These are phyloP conservation scores for Elongisporangium prolatum DNA, from an alignment of 352 stramenopile genomes.

Conservation along the genomic window DNA sequence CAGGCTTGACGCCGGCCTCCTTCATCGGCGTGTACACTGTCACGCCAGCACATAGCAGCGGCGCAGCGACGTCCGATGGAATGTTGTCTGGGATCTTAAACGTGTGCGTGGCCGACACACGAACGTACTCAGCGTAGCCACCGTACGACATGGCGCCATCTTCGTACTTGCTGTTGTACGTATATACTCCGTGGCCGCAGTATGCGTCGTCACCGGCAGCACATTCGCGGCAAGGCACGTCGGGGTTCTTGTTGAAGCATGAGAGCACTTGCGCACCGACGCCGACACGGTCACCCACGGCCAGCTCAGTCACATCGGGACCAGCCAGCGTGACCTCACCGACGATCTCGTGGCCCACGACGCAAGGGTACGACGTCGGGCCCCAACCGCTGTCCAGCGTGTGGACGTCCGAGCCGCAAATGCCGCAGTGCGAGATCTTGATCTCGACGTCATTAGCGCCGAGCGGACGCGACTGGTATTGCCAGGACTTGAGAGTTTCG, in stretches of 20 bases:
- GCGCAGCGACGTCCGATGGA: slow-evolving; percentile 40
- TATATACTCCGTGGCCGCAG: slow-evolving; percentile 39
- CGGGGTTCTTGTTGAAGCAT: slow-evolving; percentile 54
- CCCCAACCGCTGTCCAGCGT: slow-evolving; percentile 45
- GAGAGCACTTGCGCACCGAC: slow-evolving; percentile 73
- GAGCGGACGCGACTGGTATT: slow-evolving; percentile 41
- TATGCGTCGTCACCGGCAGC: slow-evolving; percentile 47
- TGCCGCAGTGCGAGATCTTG: slow-evolving; percentile 57
- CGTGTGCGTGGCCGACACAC: slow-evolving; percentile 52
- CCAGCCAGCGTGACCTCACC: slow-evolving; percentile 34
- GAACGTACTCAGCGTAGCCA: slow-evolving; percentile 72
- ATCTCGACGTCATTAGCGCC: slow-evolving; percentile 47
- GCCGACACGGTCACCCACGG: slow-evolving; percentile 70
- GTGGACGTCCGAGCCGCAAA: slow-evolving; percentile 57
- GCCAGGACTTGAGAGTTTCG: slow-evolving; percentile 25
- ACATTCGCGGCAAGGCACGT: slow-evolving; percentile 53
- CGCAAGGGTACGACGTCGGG: slow-evolving; percentile 29
- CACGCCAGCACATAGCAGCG: slow-evolving; percentile 82
- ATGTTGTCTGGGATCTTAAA: slow-evolving; percentile 75
- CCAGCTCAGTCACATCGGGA: slow-evolving; percentile 44
- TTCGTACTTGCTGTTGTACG: slow-evolving; percentile 44
- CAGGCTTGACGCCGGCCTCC: slow-evolving; percentile 34
- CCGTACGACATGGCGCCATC: slow-evolving; percentile 41
- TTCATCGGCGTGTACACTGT: slow-evolving; percentile 77
- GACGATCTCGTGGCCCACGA: slow-evolving; percentile 55